Evolutionary conservation across 129 eudicot genomes (phyloP).

Genomic region (Flaveria trinervia): DNA sequence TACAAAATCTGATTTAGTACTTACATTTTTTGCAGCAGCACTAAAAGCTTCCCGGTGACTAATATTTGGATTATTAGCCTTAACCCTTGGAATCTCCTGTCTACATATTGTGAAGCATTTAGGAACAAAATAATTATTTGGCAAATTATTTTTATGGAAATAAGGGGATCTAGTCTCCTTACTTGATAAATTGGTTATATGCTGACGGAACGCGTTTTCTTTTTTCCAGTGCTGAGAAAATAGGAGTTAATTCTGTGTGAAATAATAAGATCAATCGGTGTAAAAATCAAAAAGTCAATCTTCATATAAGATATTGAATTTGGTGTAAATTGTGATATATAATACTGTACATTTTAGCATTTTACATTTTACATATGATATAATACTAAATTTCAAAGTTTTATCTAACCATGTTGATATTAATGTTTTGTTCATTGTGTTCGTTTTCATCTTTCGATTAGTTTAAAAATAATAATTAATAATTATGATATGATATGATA

Average conservation of each 20-base stretch:
- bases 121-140: background rate
- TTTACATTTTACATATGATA: background rate
- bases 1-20: background rate
- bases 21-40: constrained; percentile 12
- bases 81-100: constrained; percentile 9
- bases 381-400: background rate
- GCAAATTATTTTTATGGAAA: background rate
- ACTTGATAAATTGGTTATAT: constrained; percentile 87
- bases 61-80: background rate
- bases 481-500: too few species aligned
- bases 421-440: background rate
- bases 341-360: background rate
- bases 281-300: background rate
- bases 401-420: background rate
- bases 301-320: background rate
- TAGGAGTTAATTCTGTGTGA: background rate
- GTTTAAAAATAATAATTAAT: background rate
- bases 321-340: background rate
- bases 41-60: constrained; percentile 12
- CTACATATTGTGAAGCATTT: background rate
- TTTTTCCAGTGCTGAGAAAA: constrained; percentile 71
- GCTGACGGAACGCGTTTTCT: constrained; percentile 98
- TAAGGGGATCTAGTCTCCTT: constrained; percentile 9
- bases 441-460: background rate
- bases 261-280: background rate